Evolutionary conservation across 2,329 filamentous ascomycete genomes (phyloP).

Genomic region (Immersiporthe knoxdaviesiana): DNA sequence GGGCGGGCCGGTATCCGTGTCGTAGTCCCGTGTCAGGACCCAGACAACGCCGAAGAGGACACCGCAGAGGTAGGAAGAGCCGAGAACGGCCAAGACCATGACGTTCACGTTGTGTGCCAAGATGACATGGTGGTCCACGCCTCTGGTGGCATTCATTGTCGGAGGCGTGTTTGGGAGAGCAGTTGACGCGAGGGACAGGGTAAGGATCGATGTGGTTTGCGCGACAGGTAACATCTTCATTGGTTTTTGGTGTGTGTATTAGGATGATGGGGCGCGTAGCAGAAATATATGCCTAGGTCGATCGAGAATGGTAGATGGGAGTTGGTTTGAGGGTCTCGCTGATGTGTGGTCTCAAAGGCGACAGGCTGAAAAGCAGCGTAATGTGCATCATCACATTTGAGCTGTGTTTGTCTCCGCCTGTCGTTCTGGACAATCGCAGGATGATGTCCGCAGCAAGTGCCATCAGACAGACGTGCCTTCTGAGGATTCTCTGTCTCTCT

Average conservation of each 20-base stretch:
- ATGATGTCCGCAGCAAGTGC: background rate
- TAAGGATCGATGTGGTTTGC: background rate
- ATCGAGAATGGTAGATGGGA: background rate
- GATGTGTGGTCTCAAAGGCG: background rate
- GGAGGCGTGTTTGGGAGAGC: background rate
- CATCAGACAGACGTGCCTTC: slow-evolving; percentile 10
- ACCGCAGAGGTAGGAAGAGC: slow-evolving; percentile 7
- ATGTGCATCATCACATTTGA: background rate
- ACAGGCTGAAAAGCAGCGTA: background rate
- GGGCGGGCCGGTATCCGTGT: background rate
- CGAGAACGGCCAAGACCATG: background rate
- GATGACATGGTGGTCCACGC: background rate
- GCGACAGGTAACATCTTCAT: background rate
- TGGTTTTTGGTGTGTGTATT: background rate
- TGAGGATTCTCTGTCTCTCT: too few species aligned
- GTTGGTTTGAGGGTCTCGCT: background rate
- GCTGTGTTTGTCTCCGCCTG: background rate
- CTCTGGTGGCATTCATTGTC: background rate
- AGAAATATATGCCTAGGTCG: background rate
- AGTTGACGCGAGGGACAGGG: background rate
- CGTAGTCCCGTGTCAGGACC: slow-evolving; percentile 10
- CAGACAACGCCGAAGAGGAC: background rate
- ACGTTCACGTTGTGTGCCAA: background rate
- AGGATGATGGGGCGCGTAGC: background rate
- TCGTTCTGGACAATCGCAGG: background rate